These are phyloP conservation scores for Bipolaris bicolor DNA, from an alignment of 2,329 filamentous ascomycete species.

Conservation along the genomic window DNA sequence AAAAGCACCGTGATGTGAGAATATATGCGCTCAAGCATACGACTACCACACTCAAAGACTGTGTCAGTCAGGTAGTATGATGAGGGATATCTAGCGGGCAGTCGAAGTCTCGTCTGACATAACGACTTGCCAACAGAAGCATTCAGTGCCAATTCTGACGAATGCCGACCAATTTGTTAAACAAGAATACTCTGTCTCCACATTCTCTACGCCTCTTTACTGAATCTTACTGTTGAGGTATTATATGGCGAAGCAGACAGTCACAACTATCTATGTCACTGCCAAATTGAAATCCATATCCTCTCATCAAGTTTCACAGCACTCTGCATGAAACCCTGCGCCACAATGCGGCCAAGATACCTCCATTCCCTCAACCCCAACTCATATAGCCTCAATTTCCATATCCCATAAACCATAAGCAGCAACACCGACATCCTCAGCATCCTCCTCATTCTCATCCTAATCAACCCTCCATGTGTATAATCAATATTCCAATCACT, in stretches of 20 bases:
- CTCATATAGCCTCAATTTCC: conserved; percentile 34
- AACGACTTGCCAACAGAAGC: background rate
- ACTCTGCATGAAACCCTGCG: conserved; percentile 19
- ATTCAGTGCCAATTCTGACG: background rate
- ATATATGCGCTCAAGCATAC: background rate
- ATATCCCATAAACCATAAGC: conserved; percentile 31
- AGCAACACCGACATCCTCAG: conserved; percentile 26
- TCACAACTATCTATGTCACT: background rate
- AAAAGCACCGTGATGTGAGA: background rate
- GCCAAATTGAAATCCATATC: conserved; percentile 7
- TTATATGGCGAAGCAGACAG: background rate
- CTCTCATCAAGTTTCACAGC: conserved; percentile 9
- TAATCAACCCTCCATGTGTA: conserved; percentile 55
- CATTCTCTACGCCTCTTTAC: background rate
- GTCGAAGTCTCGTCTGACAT: background rate
- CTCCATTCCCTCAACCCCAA: conserved; percentile 31
- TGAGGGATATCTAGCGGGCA: background rate
- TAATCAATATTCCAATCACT: conserved; percentile 61
- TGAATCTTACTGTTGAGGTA: background rate
- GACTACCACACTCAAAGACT: background rate
- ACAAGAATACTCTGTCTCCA: background rate
- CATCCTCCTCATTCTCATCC: conserved; percentile 30
- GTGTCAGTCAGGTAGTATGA: background rate
- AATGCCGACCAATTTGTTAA: background rate
- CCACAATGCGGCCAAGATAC: conserved; percentile 10